Conservation (phyloP, 169 alveolate species). For the Eimeria mitis region DNA sequence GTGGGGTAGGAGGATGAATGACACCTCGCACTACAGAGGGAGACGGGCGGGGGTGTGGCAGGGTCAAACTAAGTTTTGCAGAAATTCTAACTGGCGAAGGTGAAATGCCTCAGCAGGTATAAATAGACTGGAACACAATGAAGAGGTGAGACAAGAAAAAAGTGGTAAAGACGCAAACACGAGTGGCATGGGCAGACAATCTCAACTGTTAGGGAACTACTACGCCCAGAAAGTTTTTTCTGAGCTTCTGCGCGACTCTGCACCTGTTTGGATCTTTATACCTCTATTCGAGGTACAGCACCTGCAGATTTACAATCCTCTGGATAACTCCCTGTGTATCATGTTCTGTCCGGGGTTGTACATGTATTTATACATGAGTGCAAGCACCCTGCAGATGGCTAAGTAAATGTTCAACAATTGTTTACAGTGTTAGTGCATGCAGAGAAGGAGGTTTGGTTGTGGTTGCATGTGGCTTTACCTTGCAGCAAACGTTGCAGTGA, state of each 20-base stretch:
- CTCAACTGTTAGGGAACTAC: not conserved
- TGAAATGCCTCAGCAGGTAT: not conserved
- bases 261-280: not conserved
- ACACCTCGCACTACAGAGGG: not conserved
- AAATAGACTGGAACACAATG: not conserved
- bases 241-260: not conserved
- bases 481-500: not conserved
- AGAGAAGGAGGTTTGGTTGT: not conserved
- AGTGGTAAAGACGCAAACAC: not conserved
- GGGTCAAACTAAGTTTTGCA: not conserved
- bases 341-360: not conserved
- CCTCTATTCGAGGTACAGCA: not conserved
- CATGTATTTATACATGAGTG: not conserved
- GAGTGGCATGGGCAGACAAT: not conserved
- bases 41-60: not conserved
- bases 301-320: not conserved
- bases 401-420: not conserved
- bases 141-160: not conserved
- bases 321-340: not conserved
- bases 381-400: not conserved
- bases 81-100: not conserved
- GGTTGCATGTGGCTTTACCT: not conserved
- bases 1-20: not conserved
- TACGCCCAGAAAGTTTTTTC: not conserved
- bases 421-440: not conserved